phyloP scores from a whole-genome alignment of 2,329 filamentous ascomycete species.

The Daldinia sp. region DNA sequence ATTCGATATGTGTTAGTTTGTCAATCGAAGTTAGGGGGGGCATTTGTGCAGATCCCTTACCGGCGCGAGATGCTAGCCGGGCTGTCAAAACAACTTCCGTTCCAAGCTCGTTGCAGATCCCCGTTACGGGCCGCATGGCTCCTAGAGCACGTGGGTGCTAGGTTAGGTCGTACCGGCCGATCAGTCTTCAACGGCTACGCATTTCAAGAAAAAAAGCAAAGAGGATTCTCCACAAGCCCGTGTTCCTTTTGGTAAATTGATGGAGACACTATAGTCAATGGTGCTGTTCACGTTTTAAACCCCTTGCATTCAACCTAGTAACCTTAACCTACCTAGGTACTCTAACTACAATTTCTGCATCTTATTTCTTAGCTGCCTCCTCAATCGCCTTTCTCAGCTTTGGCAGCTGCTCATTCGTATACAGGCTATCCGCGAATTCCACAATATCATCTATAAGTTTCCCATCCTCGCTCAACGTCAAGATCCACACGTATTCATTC shows the following conservation, averaged over 20 bases:
- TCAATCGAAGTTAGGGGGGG: not conserved
- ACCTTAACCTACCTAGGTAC: not conserved
- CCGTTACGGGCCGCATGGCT: not conserved
- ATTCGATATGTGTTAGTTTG: too few relatives aligned
- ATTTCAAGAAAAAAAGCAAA: not conserved
- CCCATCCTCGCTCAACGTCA: slow-evolving; percentile 43
- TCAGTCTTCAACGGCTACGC: not conserved
- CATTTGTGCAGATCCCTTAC: not conserved
- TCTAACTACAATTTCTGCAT: not conserved
- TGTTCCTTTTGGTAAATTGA: not conserved
- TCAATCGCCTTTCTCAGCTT: slow-evolving; percentile 18
- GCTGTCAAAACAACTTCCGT: not conserved
- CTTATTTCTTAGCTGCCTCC: slow-evolving; percentile 19
- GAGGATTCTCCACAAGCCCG: not conserved
- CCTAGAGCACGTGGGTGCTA: not conserved
- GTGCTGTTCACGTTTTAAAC: not conserved
- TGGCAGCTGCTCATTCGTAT: slow-evolving; percentile 30
- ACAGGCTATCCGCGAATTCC: slow-evolving; percentile 44
- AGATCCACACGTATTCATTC: slow-evolving; percentile 44
- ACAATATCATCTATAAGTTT: slow-evolving; percentile 39
- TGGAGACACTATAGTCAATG: not conserved
- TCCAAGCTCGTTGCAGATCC: not conserved
- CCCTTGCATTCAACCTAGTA: not conserved
- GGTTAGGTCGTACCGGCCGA: not conserved
- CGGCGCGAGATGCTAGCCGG: not conserved